A percentile compares a stretch with the other conserved stretches of the same genome.
Evolutionary conservation across 2,329 filamentous ascomycete species (phyloP).

Genomic region (Arthrobotrys megalospora): DNA sequence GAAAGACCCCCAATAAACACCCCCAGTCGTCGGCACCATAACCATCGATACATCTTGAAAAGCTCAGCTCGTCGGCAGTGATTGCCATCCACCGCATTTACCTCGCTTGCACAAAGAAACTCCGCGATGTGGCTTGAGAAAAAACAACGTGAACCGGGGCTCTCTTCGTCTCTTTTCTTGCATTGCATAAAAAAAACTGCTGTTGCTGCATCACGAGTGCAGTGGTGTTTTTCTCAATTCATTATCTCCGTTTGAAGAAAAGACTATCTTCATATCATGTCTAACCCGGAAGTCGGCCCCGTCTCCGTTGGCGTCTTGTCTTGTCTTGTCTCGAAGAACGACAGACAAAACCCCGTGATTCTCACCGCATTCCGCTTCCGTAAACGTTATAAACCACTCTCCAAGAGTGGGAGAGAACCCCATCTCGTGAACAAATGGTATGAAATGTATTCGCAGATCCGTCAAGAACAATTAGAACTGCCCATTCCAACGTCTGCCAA

Average conservation of each 20-base stretch:
- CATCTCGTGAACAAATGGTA: not conserved
- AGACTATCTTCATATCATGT: not conserved
- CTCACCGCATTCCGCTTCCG: not conserved
- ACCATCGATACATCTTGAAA: slow-evolving; percentile 6
- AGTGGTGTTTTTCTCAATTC: slow-evolving; percentile 15
- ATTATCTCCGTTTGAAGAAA: slow-evolving; percentile 23
- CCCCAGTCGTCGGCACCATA: slow-evolving; percentile 12
- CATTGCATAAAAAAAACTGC: not conserved
- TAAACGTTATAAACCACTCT: not conserved
- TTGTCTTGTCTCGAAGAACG: not conserved
- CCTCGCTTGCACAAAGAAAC: slow-evolving; percentile 14
- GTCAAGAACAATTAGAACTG: slow-evolving; percentile 2
- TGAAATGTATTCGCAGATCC: not conserved
- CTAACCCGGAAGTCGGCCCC: slow-evolving; percentile 3
- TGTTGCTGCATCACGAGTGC: not conserved
- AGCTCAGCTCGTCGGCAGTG: slow-evolving; percentile 17
- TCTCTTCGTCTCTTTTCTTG: not conserved
- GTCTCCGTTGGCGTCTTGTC: slow-evolving; percentile 2
- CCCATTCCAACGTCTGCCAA: slow-evolving; percentile 31
- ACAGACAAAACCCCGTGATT: not conserved
- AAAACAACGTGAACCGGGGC: not conserved
- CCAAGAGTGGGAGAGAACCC: too few relatives aligned
- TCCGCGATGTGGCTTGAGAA: not conserved
- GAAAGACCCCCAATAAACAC: not conserved
- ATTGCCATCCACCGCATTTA: slow-evolving; percentile 25